Evolutionary conservation across 2,329 filamentous ascomycete genomes (phyloP).

Genomic region (Pseudonectria buxi): DNA sequence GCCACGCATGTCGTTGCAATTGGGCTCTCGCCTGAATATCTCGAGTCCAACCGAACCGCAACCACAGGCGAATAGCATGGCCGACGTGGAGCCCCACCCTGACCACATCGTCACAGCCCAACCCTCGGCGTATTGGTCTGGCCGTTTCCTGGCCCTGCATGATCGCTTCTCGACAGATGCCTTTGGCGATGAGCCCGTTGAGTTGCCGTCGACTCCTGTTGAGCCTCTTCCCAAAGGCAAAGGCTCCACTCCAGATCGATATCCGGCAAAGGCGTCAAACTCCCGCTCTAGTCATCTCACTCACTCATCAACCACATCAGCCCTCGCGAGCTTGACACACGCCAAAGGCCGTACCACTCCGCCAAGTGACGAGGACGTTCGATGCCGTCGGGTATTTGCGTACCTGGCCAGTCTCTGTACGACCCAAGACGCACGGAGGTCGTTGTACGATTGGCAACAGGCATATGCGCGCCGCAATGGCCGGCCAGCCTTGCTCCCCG

Average conservation of each 20-base stretch:
- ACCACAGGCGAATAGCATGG: background rate
- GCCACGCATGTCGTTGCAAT: constrained; percentile 12
- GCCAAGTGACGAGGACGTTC: constrained; percentile 33
- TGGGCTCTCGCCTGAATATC: constrained; percentile 11
- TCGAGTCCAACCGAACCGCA: constrained; percentile 10
- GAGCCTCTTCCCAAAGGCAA: constrained; percentile 8
- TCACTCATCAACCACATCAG: constrained; percentile 27
- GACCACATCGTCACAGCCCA: constrained; percentile 35
- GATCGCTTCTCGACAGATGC: constrained; percentile 37
- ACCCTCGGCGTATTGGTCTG: constrained; percentile 52
- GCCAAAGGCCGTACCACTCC: constrained; percentile 7
- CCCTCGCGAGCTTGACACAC: constrained; percentile 18
- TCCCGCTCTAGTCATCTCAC: constrained; percentile 23
- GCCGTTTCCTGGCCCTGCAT: constrained; percentile 51
- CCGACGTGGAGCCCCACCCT: constrained; percentile 14
- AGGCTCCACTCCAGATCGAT: constrained; percentile 11
- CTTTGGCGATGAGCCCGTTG: constrained; percentile 10
- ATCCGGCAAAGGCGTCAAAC: background rate
- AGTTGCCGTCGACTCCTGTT: background rate
- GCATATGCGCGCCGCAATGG: constrained; percentile 36
- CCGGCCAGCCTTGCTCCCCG: constrained; percentile 34
- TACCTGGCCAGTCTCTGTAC: constrained; percentile 41
- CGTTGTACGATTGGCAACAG: constrained; percentile 44
- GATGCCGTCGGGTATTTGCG: constrained; percentile 37
- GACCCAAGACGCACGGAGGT: constrained; percentile 40